Evolutionary conservation across 2,329 filamentous ascomycete species (phyloP).

Genomic region (Claviceps lovelessii): DNA sequence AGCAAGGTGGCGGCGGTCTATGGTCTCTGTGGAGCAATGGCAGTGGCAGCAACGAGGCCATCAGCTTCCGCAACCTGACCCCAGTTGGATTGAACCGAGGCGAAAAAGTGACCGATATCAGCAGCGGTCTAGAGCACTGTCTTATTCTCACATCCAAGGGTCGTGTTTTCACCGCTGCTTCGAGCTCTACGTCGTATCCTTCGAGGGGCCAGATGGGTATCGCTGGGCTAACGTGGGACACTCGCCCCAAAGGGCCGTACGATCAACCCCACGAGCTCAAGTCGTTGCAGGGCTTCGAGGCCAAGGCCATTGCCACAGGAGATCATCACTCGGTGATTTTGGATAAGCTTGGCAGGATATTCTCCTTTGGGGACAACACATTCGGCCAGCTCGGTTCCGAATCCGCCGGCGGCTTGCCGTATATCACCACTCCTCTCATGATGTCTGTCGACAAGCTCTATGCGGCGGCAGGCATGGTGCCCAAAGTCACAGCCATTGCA

Average conservation of each 20-base stretch:
- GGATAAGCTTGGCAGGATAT: constrained; percentile 62
- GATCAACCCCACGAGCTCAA: constrained; percentile 71
- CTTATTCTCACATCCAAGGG: constrained; percentile 73
- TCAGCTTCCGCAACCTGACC: constrained; percentile 61
- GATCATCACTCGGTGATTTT: constrained; percentile 75
- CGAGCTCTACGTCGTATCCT: constrained; percentile 65
- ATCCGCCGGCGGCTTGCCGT: constrained; percentile 44
- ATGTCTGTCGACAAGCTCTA: constrained; percentile 63
- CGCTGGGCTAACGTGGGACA: constrained; percentile 66
- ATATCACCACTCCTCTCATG: constrained; percentile 54
- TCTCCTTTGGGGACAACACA: constrained; percentile 82
- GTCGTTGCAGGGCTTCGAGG: constrained; percentile 54
- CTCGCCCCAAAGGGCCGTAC: constrained; percentile 60
- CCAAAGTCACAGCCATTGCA: constrained; percentile 61
- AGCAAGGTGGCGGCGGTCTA: constrained; percentile 30
- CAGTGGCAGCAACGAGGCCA: constrained; percentile 16
- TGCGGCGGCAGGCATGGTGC: constrained; percentile 43
- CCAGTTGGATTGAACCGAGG: constrained; percentile 49
- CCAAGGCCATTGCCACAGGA: constrained; percentile 64
- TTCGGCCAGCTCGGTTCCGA: constrained; percentile 84
- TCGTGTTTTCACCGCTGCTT: constrained; percentile 77
- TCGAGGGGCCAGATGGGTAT: constrained; percentile 76
- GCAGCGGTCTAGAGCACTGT: constrained; percentile 71
- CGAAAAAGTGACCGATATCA: constrained; percentile 61
- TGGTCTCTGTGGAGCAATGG: constrained; percentile 59